A percentile compares a stretch with the other conserved stretches of the same genome.
These are phyloP conservation scores for Hyaloperonospora arabidopsidis DNA, from an alignment of 352 stramenopile genomes.

Conservation along the genomic window DNA sequence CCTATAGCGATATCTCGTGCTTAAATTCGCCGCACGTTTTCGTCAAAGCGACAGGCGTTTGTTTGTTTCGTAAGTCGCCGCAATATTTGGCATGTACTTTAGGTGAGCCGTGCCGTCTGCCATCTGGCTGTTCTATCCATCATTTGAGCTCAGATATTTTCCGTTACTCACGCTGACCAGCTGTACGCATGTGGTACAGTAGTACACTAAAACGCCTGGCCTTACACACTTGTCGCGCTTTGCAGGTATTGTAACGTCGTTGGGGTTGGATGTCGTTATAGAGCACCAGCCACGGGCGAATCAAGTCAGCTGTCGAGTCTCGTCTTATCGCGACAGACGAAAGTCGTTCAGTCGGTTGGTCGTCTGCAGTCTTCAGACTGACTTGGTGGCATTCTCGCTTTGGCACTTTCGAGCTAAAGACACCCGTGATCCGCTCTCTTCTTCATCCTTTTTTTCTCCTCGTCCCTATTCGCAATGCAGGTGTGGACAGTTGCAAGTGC, in stretches of 20 bases:
- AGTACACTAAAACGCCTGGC: too few relatives aligned
- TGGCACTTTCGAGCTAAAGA: slow-evolving; percentile 19
- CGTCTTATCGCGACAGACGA: slow-evolving; percentile 17
- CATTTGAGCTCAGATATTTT: too few relatives aligned
- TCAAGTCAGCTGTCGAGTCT: slow-evolving; percentile 14
- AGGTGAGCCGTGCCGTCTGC: too few relatives aligned
- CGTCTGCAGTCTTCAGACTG: neutral
- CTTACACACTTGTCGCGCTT: too few relatives aligned
- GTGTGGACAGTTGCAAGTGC: slow-evolving; percentile 31
- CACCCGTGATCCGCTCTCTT: slow-evolving; percentile 1
- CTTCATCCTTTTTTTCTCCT: slow-evolving; percentile 8
- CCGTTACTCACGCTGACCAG: too few relatives aligned
- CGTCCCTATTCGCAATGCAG: slow-evolving; percentile 22
- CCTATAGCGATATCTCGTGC: too few relatives aligned
- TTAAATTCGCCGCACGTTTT: too few relatives aligned
- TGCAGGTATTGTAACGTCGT: neutral
- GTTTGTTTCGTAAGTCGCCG: too few relatives aligned
- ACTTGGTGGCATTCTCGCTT: slow-evolving; percentile 23
- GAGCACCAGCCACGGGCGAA: slow-evolving; percentile 8
- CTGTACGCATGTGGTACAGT: too few relatives aligned
- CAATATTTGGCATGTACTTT: too few relatives aligned
- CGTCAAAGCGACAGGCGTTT: too few relatives aligned
- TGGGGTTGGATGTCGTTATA: neutral
- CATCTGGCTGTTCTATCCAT: too few relatives aligned
- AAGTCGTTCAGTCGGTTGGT: slow-evolving; percentile 1